Evolutionary conservation across 495 filamentous ascomycete genomes (phyloP), one percentile per base, ranked within the genome.

Genomic region (Penicillium macrosclerotiorum): DNA sequence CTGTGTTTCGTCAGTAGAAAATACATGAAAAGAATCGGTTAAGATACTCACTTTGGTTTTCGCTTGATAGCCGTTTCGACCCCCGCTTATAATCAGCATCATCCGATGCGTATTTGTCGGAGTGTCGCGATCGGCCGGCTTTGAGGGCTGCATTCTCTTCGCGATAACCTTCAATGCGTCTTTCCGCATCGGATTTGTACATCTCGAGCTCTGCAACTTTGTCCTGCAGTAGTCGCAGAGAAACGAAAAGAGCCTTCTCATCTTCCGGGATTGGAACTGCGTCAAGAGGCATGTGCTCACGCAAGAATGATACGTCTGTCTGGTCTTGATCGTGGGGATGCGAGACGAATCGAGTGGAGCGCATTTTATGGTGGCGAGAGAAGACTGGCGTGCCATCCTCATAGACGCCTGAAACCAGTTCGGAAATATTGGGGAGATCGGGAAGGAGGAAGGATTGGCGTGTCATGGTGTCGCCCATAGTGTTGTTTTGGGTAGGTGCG

Each of bases 381-480:
- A 81, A 83, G 8, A 85, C 75, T 7, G 82, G 82, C 2, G 80
- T 84, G 5, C 82, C 81, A 51, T 85, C 80, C 52, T 83, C 69
- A 52, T 82, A 84, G 5, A 80, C 72, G 48, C 83, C 84, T 20
- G 83, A 84, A 4, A 89, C 77, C 13, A 89, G 73, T 47, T 89
- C 85, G 9, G 84, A 84, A 38, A 88, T 72, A 49, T 88, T 86
- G 9, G 84, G 81, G 33, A 86, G 68, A 36, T 85, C 79, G 7
- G 84, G 83, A 20, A 88, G 76, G 37, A 81, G 68, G 59, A 86
- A 85, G 2, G 84, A 86, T 32, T 81, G 75, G 32, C 74, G 71
- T 4, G 71, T 76, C 32, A 55, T 62, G 12, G 65, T 74, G 8
- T 71, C 71, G 1, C 64, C 64, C 32, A 54, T 54, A 4, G 50